These are phyloP conservation scores for Aspergillus incahuasiensis DNA, from an alignment of 495 filamentous ascomycete species.

Conservation along the genomic window DNA sequence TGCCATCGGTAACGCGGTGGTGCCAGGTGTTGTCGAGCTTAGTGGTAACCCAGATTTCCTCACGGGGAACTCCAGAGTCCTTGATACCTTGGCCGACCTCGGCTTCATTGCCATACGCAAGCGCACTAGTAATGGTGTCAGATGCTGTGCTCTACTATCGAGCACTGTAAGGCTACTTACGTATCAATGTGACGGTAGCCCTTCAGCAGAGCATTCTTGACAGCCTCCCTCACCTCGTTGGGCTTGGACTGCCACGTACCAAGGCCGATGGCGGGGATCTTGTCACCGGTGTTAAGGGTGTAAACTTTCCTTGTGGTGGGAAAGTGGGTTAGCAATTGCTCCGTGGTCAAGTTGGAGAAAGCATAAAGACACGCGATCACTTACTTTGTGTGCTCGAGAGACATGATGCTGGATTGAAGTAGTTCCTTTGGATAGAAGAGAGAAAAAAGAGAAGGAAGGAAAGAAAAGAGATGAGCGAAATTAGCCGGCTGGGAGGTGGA, in stretches of 20 bases:
- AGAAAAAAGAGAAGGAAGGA: neutral
- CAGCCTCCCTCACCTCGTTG: slow-evolving; percentile 63
- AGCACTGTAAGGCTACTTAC: slow-evolving; percentile 19
- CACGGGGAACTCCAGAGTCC: slow-evolving; percentile 73
- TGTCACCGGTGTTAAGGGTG: slow-evolving; percentile 73
- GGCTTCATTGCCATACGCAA: slow-evolving; percentile 79
- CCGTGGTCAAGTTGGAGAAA: neutral
- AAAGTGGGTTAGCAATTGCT: neutral
- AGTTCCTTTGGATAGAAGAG: neutral
- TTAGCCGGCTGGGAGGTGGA: neutral
- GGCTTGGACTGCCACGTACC: slow-evolving; percentile 76
- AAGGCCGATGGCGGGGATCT: slow-evolving; percentile 77
- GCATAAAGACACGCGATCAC: slow-evolving; percentile 8
- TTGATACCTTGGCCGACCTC: slow-evolving; percentile 77
- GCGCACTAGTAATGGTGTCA: slow-evolving; percentile 45
- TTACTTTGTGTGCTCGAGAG: slow-evolving; percentile 41
- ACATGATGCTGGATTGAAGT: slow-evolving; percentile 29
- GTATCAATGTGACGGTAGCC: slow-evolving; percentile 73
- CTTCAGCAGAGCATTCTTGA: slow-evolving; percentile 66
- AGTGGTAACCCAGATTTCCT: slow-evolving; percentile 81
- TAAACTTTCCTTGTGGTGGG: slow-evolving; percentile 49
- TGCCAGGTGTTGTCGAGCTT: slow-evolving; percentile 86
- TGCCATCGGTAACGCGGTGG: slow-evolving; percentile 62
- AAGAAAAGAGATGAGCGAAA: neutral
- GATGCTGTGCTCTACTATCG: neutral